Evolutionary conservation across 108 stramenopile genomes (phyloP).

Genomic region (Nitzschia palea): DNA sequence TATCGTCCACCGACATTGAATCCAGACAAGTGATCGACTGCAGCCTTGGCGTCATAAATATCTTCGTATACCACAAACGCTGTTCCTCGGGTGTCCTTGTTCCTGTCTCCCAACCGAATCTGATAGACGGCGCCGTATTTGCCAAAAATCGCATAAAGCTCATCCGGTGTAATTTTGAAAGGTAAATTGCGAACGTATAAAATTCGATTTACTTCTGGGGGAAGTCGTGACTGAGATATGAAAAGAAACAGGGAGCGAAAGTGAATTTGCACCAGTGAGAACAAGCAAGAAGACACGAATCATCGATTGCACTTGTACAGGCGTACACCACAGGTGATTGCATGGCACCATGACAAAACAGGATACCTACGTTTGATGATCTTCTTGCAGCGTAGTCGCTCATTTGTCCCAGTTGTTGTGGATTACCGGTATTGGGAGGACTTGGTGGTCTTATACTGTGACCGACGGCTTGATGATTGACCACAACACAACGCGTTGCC

Average conservation of each 20-base stretch:
- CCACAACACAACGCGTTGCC: no score
- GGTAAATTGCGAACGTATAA: slow-evolving; percentile 98
- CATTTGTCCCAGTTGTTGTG: no score
- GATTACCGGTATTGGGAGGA: background rate
- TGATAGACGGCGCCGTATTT: slow-evolving; percentile 99
- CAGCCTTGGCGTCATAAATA: slow-evolving; percentile 97
- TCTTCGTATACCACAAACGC: slow-evolving; percentile 96
- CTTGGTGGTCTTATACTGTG: background rate
- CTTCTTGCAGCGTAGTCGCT: slow-evolving; percentile 25
- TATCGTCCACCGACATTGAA: slow-evolving; percentile 98
- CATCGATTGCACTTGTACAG: no score
- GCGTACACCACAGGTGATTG: background rate
- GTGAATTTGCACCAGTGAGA: background rate
- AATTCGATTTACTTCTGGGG: slow-evolving; percentile 97
- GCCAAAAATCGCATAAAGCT: slow-evolving; percentile 98
- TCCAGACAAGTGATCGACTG: slow-evolving; percentile 95
- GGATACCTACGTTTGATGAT: slow-evolving; percentile 33
- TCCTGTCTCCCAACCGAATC: slow-evolving; percentile 83
- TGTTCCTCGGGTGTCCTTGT: slow-evolving; percentile 93
- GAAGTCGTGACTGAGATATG: slow-evolving; percentile 71
- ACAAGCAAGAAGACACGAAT: background rate
- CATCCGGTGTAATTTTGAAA: slow-evolving; percentile 95
- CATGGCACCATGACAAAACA: background rate
- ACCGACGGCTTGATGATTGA: background rate
- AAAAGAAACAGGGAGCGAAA: background rate